A percentile compares a stretch with the other conserved stretches of the same genome.
Evolutionary conservation across 495 filamentous ascomycete species (phyloP).

Genomic region (Aspergillus olivimuriae): DNA sequence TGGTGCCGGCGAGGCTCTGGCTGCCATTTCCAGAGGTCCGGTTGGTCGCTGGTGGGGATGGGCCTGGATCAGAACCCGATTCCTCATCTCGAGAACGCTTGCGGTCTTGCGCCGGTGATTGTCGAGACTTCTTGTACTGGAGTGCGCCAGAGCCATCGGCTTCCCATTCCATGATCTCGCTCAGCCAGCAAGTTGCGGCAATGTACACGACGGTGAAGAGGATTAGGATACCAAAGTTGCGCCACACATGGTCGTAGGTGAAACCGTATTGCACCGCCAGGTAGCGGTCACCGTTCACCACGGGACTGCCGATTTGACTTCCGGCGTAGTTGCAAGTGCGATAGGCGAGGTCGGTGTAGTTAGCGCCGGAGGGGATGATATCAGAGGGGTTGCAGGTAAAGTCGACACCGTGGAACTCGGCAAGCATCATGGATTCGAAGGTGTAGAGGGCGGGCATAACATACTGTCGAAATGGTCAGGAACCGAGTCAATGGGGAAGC

Average conservation of each 20-base stretch:
- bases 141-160: constrained; percentile 58
- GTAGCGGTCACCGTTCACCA: constrained; percentile 48
- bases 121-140: constrained; percentile 44
- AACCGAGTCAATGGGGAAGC: no score
- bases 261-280: constrained; percentile 49
- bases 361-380: constrained; percentile 52
- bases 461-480: no score
- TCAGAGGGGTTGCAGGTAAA: constrained; percentile 44
- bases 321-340: constrained; percentile 55
- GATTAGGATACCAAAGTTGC: constrained; percentile 59
- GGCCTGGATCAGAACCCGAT: constrained; percentile 20
- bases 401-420: constrained; percentile 42
- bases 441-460: constrained; percentile 66
- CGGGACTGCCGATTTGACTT: constrained; percentile 38
- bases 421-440: constrained; percentile 58
- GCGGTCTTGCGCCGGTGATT: constrained; percentile 42
- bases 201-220: constrained; percentile 55
- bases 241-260: constrained; percentile 51
- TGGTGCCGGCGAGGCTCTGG: constrained; percentile 40
- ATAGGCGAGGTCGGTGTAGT: constrained; percentile 42
- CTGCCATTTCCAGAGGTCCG: constrained; percentile 12
- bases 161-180: constrained; percentile 52
- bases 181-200: constrained; percentile 46
- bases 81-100: constrained; percentile 42
- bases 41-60: constrained; percentile 13